phyloP scores from a whole-genome alignment of 345 rosid species.

The Dimocarpus longan region DNA sequence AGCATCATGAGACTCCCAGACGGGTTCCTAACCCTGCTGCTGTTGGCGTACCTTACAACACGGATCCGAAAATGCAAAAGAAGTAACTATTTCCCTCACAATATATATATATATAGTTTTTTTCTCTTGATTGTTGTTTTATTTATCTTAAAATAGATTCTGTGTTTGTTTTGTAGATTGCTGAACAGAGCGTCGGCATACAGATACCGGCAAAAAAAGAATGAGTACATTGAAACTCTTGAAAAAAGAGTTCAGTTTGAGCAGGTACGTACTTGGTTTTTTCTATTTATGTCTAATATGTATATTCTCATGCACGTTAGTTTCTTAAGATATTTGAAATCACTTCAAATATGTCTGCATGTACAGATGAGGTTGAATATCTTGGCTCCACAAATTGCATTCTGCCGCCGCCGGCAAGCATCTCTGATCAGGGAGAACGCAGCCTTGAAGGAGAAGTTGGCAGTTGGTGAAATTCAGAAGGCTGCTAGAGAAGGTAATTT shows the following conservation, averaged over 20 bases:
- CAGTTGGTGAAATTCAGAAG: constrained; percentile 4
- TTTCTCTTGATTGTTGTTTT: background rate
- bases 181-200: constrained; percentile 11
- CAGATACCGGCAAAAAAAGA: constrained; percentile 2
- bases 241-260: background rate
- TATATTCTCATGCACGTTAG: background rate
- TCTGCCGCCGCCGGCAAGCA: background rate
- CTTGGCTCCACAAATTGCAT: constrained; percentile 3
- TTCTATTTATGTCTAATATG: no score
- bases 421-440: constrained; percentile 3
- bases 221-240: background rate
- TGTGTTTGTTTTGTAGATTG: constrained; percentile 2
- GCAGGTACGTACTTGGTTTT: background rate
- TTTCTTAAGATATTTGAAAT: background rate
- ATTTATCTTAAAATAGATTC: background rate
- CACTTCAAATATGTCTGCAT: background rate
- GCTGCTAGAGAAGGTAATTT: constrained; percentile 19
- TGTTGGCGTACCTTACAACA: no score
- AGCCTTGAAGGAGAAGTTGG: background rate
- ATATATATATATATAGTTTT: background rate
- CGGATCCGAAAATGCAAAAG: no score
- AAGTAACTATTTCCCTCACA: no score
- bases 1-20: background rate
- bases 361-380: constrained; percentile 11
- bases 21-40: background rate